phyloP scores from a whole-genome alignment of 495 filamentous ascomycete genomes.

The Platismatia glauca region DNA sequence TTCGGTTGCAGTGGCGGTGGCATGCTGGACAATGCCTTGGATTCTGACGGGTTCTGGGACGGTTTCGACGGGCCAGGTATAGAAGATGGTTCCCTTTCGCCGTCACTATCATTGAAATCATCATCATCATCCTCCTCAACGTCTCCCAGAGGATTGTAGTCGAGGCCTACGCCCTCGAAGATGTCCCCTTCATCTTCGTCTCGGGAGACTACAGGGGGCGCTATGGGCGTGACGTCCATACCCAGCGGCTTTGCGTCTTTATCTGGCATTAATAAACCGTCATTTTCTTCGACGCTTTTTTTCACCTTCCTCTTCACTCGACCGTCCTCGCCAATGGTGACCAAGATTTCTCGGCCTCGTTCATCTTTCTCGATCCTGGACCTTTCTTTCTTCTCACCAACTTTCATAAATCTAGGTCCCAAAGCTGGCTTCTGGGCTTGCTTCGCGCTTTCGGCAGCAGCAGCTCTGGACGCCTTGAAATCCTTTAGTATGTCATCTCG shows the following conservation, averaged over 20 bases:
- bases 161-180: slow-evolving; percentile 76
- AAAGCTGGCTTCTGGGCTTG: slow-evolving; percentile 38
- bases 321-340: slow-evolving; percentile 79
- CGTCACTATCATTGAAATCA: slow-evolving; percentile 40
- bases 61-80: slow-evolving; percentile 33
- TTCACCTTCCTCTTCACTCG: slow-evolving; percentile 77
- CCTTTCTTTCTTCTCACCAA: slow-evolving; percentile 53
- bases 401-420: slow-evolving; percentile 72
- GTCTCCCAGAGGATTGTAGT: slow-evolving; percentile 80
- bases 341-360: slow-evolving; percentile 70
- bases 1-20: not conserved
- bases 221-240: slow-evolving; percentile 60
- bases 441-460: slow-evolving; percentile 48
- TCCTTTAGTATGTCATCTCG: slow-evolving; percentile 77
- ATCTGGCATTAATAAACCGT: slow-evolving; percentile 53
- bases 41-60: slow-evolving; percentile 2
- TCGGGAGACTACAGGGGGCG: slow-evolving; percentile 29
- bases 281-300: slow-evolving; percentile 37
- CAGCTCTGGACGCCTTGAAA: slow-evolving; percentile 61
- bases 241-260: slow-evolving; percentile 59
- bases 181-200: slow-evolving; percentile 62
- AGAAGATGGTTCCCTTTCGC: slow-evolving; percentile 31
- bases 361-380: slow-evolving; percentile 68
- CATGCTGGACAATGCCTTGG: not conserved
- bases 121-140: slow-evolving; percentile 48